Conservation (phyloP, 345 rosid species). For the Clarkia xantiana region DNA sequence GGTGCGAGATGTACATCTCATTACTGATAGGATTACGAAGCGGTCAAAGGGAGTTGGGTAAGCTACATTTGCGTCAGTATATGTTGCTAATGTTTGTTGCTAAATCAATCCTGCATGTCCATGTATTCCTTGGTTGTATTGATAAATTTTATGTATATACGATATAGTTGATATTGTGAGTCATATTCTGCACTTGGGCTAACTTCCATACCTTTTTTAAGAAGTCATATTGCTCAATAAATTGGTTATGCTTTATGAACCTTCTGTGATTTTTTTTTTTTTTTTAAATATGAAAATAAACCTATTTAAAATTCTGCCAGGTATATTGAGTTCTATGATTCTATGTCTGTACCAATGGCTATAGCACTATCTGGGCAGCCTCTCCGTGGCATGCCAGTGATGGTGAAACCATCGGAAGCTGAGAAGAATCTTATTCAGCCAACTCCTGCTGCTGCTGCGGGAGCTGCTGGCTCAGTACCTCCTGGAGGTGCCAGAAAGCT, state of each 20-base stretch:
- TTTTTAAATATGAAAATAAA: too few relatives aligned
- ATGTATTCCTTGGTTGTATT: too few relatives aligned
- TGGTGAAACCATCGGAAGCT: slow-evolving; percentile 99
- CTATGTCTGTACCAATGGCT: slow-evolving; percentile 99
- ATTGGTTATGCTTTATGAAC: too few relatives aligned
- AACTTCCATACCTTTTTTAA: too few relatives aligned
- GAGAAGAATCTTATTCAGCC: slow-evolving; percentile 97
- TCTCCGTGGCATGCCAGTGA: slow-evolving; percentile 88
- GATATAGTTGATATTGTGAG: too few relatives aligned
- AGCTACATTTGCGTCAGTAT: slow-evolving; percentile 8
- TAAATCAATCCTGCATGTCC: too few relatives aligned
- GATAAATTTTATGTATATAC: too few relatives aligned
- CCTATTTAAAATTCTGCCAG: slow-evolving; percentile 21
- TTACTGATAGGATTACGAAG: slow-evolving; percentile 91
- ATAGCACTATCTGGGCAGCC: slow-evolving; percentile 97
- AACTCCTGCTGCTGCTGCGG: slow-evolving; percentile 46
- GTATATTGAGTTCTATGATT: slow-evolving; percentile 90
- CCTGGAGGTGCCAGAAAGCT: slow-evolving; percentile 84
- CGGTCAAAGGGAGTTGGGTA: slow-evolving; percentile 93
- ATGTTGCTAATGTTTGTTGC: too few relatives aligned
- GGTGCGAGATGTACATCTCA: slow-evolving; percentile 93
- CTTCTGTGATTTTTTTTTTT: too few relatives aligned
- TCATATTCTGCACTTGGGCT: too few relatives aligned
- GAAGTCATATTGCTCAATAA: too few relatives aligned
- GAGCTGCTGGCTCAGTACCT: slow-evolving; percentile 38